phyloP scores from a whole-genome alignment of 148 eudicot species.

The Rhododendron ovatum region DNA sequence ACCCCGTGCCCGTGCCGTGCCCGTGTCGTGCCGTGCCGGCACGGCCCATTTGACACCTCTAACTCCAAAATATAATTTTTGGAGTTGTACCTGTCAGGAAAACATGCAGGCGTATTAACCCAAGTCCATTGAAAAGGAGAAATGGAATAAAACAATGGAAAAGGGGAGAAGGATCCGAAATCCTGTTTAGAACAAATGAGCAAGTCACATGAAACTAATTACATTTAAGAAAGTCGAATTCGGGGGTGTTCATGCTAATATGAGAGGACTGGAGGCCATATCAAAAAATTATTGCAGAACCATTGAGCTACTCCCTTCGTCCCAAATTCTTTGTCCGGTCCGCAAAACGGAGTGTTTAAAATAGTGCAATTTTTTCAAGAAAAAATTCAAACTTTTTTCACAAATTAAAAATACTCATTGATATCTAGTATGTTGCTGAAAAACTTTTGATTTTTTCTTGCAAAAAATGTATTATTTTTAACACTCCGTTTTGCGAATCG shows the following conservation, averaged over 20 bases:
- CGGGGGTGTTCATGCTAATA: background rate
- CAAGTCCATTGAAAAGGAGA: background rate
- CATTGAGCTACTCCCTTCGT: background rate
- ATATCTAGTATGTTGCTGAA: no score
- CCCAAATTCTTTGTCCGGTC: no score
- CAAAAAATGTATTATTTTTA: no score
- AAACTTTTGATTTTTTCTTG: no score
- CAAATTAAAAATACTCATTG: no score
- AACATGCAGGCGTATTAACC: background rate
- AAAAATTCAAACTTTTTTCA: no score
- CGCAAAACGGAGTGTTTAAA: no score
- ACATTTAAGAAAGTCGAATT: background rate
- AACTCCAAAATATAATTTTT: constrained; percentile 75
- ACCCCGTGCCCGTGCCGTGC: no score
- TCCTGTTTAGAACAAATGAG: background rate
- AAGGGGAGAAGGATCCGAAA: background rate
- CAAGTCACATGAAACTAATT: background rate
- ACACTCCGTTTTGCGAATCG: no score
- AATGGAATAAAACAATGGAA: background rate
- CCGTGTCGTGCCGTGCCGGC: no score
- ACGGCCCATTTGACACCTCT: no score
- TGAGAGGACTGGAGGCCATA: background rate
- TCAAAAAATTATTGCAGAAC: background rate
- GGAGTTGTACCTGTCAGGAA: constrained; percentile 65
- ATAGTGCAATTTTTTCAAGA: no score